Base-by-base conservation (phyloP, 108 stramenopile genomes). In the Cyclotella sp. region DNA sequence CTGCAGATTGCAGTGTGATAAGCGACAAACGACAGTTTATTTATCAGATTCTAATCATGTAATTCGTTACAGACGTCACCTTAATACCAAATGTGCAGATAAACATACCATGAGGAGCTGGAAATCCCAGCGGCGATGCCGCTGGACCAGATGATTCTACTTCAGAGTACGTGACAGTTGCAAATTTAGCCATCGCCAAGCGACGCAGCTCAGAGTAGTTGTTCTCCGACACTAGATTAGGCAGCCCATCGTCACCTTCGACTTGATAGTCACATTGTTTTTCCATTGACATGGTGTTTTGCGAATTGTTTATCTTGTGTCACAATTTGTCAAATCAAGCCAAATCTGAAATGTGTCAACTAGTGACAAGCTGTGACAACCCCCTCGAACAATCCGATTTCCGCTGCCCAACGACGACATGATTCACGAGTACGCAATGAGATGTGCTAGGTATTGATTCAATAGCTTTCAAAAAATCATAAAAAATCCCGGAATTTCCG, bases 121-220 rank as follows among this genome's bases (percentile, higher is more conserved):
- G 76, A 90, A 95, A 66, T 86, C 93, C 74, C 3, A 92, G 68
- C n/a, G 93, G 91, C 14, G 90, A 84, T 13, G 70, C 52, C 4
- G 91, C 81, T 26, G 76, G 77, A 27, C 91, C 93, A 21, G 76
- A 46, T 45, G 81, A 19, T 55, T 79, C 82, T 14, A 91, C 83
- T 58, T 91, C 70, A 21, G 54, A 58, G 59, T 89, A 95, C 3
- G 86, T 84, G 29, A 66, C 60, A 30, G 41, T 73, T 19, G 89
- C 81, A 68, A 76, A 76, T 13, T 59, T 47, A 21, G 60, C 71
- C 19, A 44, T 19, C 18, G 52, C 28, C 16, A 68, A 63, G 24
- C 19, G 14, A 27, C 29, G 14, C 16, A 63, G 39, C 14, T 47
- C 45, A 6, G 44, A 3, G 65, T 27, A 9, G n/a, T 44, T 49